phyloP scores from a whole-genome alignment of 768 basidiomycete genomes.

The Auricularia sp. region DNA sequence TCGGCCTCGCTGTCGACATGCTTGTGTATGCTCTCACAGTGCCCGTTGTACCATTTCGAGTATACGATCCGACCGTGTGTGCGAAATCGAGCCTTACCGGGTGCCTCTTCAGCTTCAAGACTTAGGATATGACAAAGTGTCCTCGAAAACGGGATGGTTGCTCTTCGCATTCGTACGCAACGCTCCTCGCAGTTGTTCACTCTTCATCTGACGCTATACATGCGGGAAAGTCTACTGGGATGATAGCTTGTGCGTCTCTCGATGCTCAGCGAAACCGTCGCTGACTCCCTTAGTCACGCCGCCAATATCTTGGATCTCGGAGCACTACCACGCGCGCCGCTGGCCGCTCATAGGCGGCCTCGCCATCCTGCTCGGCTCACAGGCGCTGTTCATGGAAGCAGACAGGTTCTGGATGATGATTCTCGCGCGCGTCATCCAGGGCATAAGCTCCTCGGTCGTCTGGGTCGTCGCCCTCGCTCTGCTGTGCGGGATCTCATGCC shows the following conservation, averaged over 20 bases:
- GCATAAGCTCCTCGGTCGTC: constrained; percentile 48
- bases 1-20: constrained; percentile 42
- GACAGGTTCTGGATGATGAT: constrained; percentile 47
- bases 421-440: constrained; percentile 49
- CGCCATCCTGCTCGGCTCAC: constrained; percentile 29
- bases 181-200: constrained; percentile 3
- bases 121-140: constrained; percentile 36
- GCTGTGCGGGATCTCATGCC: constrained; percentile 28
- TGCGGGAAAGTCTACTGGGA: constrained; percentile 35
- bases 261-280: background rate
- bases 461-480: constrained; percentile 56
- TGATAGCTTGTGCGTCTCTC: constrained; percentile 38
- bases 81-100: constrained; percentile 18
- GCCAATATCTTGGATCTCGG: background rate
- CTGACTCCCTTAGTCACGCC: background rate
- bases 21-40: constrained; percentile 55
- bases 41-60: constrained; percentile 34
- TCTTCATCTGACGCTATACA: background rate
- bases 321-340: background rate
- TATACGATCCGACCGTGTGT: background rate
- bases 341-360: background rate
- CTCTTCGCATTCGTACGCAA: constrained; percentile 45
- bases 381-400: constrained; percentile 55
- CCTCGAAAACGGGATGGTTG: constrained; percentile 48
- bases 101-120: constrained; percentile 52